These are phyloP conservation scores for Lachancea cidri DNA, from an alignment of 805 yeast species.

Conservation along the genomic window DNA sequence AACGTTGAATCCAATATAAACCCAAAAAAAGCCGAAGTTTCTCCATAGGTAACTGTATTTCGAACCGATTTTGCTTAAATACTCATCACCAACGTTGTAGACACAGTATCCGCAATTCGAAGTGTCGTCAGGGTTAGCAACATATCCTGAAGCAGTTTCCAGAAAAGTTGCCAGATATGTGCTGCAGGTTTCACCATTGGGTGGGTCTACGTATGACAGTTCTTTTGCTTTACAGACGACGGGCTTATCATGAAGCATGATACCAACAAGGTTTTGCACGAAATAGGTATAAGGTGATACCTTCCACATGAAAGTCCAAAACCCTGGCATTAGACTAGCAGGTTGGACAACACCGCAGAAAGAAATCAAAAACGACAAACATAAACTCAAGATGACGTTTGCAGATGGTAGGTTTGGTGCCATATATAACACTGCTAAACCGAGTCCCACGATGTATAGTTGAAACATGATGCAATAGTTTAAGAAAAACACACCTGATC, in stretches of 20 bases:
- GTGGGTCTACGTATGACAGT: slow-evolving; percentile 45
- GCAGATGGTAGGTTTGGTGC: slow-evolving; percentile 56
- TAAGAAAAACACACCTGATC: slow-evolving; percentile 57
- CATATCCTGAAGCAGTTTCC: slow-evolving; percentile 40
- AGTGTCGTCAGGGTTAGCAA: slow-evolving; percentile 45
- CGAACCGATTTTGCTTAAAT: slow-evolving; percentile 43
- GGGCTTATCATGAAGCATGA: slow-evolving; percentile 47
- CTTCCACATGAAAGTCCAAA: slow-evolving; percentile 78
- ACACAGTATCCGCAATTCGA: slow-evolving; percentile 54
- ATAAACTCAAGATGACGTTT: slow-evolving; percentile 51
- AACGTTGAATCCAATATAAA: slow-evolving; percentile 44
- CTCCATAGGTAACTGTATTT: slow-evolving; percentile 45
- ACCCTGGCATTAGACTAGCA: slow-evolving; percentile 56
- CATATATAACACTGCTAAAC: slow-evolving; percentile 55
- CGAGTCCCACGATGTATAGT: slow-evolving; percentile 53
- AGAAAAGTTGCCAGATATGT: slow-evolving; percentile 42
- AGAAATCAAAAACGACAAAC: slow-evolving; percentile 57
- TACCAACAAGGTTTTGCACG: slow-evolving; percentile 48
- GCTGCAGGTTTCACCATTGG: slow-evolving; percentile 53
- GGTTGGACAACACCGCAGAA: slow-evolving; percentile 76
- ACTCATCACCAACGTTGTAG: slow-evolving; percentile 50
- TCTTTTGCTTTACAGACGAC: slow-evolving; percentile 48
- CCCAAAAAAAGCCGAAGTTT: slow-evolving; percentile 53
- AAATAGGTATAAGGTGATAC: slow-evolving; percentile 66
- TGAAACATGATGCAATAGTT: slow-evolving; percentile 42